Percentiles rank a stretch among this genome's conserved stretches.
Evolutionary conservation across 1,284 basidiomycete species (phyloP).

Genomic region (Trametes pubescens): DNA sequence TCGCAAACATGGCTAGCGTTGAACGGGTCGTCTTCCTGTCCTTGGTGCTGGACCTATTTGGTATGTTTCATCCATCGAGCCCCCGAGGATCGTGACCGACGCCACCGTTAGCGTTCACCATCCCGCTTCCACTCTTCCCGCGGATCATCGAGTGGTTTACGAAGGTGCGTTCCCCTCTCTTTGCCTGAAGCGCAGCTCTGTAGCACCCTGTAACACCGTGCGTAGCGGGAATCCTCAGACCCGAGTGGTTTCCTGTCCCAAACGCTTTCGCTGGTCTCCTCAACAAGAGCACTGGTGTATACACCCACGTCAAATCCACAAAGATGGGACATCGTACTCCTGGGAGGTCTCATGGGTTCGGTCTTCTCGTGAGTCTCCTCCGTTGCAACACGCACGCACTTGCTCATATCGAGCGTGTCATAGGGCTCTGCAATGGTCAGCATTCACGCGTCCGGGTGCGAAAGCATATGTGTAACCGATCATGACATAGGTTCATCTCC

Average conservation of each 20-base stretch:
- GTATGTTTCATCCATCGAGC: conserved; percentile 44
- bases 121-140: conserved; percentile 92
- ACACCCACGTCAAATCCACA: conserved; percentile 66
- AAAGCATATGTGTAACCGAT: neutral
- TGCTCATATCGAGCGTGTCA: conserved; percentile 18
- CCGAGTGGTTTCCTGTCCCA: conserved; percentile 74
- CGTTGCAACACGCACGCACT: neutral
- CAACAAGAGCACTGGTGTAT: conserved; percentile 69
- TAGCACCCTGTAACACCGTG: neutral
- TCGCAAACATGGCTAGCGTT: conserved; percentile 62
- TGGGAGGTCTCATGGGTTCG: conserved; percentile 89
- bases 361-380: conserved; percentile 77
- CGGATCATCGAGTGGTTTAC: conserved; percentile 91
- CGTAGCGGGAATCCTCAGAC: conserved; percentile 74
- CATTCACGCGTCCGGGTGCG: neutral
- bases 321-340: conserved; percentile 86
- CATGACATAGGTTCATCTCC: conserved; percentile 63
- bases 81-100: neutral
- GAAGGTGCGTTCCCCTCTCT: conserved; percentile 52
- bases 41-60: conserved; percentile 85
- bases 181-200: neutral
- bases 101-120: conserved; percentile 78
- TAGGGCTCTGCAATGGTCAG: conserved; percentile 79
- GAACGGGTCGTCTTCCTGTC: conserved; percentile 85
- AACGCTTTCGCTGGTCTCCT: conserved; percentile 71